Conservation (phyloP, 2,329 filamentous ascomycete species). For the Monascus ruber region DNA sequence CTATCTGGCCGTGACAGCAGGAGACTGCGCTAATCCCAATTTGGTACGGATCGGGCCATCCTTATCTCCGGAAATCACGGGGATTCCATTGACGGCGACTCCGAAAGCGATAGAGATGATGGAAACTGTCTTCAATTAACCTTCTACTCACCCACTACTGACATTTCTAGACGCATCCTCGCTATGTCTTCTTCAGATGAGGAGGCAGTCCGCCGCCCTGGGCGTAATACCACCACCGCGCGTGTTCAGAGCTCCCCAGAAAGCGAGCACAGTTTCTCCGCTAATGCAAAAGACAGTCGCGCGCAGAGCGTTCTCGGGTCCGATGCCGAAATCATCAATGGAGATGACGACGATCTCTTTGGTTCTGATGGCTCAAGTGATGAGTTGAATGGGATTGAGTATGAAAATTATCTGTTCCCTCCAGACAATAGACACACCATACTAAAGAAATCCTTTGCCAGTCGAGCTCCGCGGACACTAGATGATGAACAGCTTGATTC, state of each 20-base stretch:
- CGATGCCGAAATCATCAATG: constrained; percentile 22
- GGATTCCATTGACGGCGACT: neutral
- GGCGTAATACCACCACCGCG: constrained; percentile 13
- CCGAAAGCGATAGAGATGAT: neutral
- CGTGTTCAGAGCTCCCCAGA: constrained; percentile 11
- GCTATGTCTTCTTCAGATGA: constrained; percentile 29
- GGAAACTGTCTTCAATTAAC: too few species aligned
- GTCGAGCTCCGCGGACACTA: constrained; percentile 34
- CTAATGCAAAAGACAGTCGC: constrained; percentile 12
- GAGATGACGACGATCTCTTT: constrained; percentile 32
- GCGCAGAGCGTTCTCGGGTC: constrained; percentile 9
- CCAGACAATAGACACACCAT: too few species aligned
- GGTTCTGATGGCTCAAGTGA: constrained; percentile 35
- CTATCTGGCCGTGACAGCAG: constrained; percentile 1
- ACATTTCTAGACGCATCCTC: neutral
- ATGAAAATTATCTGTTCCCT: constrained; percentile 2
- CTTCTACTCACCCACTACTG: too few species aligned
- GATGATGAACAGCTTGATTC: constrained; percentile 54
- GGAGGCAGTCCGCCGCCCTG: constrained; percentile 25
- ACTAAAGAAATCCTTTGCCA: constrained; percentile 6
- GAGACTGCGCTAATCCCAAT: constrained; percentile 10
- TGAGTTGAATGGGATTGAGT: constrained; percentile 24
- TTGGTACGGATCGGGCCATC: constrained; percentile 15
- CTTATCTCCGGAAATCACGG: neutral
- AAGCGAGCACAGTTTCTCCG: constrained; percentile 11